Conservation (phyloP, 2,329 filamentous ascomycete genomes). For the Aspergillus persii region DNA sequence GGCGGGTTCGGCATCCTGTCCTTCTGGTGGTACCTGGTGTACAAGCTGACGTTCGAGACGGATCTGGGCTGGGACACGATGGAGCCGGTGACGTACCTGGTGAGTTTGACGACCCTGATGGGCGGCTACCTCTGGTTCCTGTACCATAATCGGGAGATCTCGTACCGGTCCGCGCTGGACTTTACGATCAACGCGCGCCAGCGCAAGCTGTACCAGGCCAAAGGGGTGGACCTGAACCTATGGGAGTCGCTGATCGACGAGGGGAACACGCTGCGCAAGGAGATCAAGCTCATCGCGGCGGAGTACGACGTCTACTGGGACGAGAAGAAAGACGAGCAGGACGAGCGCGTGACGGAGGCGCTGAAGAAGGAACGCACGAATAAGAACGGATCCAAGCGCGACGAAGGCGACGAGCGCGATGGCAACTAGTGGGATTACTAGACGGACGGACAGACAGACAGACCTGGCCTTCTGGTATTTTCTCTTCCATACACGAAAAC, state of each 20-base stretch:
- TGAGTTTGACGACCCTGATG: slow-evolving; percentile 81
- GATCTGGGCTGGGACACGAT: slow-evolving; percentile 86
- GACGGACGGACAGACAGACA: too few species aligned
- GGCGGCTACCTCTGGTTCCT: slow-evolving; percentile 91
- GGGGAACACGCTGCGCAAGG: slow-evolving; percentile 70
- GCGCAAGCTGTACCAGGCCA: slow-evolving; percentile 69
- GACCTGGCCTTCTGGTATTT: too few species aligned
- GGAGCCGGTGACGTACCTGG: slow-evolving; percentile 87
- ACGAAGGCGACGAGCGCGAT: slow-evolving; percentile 7
- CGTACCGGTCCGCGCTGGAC: slow-evolving; percentile 82
- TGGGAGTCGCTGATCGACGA: slow-evolving; percentile 82
- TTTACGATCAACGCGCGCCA: slow-evolving; percentile 79
- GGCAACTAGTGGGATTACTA: background rate
- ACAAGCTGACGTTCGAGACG: slow-evolving; percentile 65
- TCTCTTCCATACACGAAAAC: too few species aligned
- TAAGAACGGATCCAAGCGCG: slow-evolving; percentile 25
- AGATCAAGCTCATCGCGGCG: slow-evolving; percentile 75
- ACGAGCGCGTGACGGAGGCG: slow-evolving; percentile 56
- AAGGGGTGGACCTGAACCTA: slow-evolving; percentile 70
- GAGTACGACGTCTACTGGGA: slow-evolving; percentile 94
- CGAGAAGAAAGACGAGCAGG: slow-evolving; percentile 69
- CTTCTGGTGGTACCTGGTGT: slow-evolving; percentile 80
- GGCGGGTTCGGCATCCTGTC: slow-evolving; percentile 72
- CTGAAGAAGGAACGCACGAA: slow-evolving; percentile 50
- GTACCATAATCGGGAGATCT: slow-evolving; percentile 86